Evolutionary conservation across 75 land plant species (phyloP).

Genomic region (Sequoiadendron giganteum): DNA sequence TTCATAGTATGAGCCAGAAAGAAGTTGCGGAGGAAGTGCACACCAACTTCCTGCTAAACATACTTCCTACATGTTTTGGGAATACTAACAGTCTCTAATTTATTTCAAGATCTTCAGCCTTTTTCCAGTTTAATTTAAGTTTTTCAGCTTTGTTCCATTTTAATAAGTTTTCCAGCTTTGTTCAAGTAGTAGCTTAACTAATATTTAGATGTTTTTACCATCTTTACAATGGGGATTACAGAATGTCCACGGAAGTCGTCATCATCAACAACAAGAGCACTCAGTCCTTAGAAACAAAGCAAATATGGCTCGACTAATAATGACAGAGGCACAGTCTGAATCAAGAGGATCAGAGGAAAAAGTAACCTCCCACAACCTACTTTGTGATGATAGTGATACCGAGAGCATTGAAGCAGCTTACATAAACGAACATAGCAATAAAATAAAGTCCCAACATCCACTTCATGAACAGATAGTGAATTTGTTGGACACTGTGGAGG

Average conservation of each 20-base stretch:
- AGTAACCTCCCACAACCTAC: background rate
- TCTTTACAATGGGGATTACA: background rate
- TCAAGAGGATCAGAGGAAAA: background rate
- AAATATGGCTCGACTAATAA: background rate
- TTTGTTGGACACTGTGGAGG: no score
- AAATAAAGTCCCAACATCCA: background rate
- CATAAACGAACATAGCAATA: constrained; percentile 25
- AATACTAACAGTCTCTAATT: no score
- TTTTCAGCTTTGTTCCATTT: background rate
- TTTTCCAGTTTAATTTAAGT: no score
- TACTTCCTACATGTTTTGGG: no score
- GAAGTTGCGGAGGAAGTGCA: no score
- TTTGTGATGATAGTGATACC: constrained; percentile 34
- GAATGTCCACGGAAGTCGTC: background rate
- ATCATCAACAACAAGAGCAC: background rate
- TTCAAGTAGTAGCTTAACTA: background rate
- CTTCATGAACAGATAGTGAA: background rate
- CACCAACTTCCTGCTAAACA: no score
- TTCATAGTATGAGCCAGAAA: no score
- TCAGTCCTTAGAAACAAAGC: background rate
- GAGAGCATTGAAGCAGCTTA: constrained; percentile 60
- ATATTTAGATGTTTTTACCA: background rate
- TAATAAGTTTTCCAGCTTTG: background rate
- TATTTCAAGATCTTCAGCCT: no score
- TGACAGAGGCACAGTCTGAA: constrained; percentile 5